Percentiles rank a stretch among this genome's conserved stretches.
These are phyloP conservation scores for Rhinocladiella similis DNA, from an alignment of 2,329 filamentous ascomycete species.

Conservation along the genomic window DNA sequence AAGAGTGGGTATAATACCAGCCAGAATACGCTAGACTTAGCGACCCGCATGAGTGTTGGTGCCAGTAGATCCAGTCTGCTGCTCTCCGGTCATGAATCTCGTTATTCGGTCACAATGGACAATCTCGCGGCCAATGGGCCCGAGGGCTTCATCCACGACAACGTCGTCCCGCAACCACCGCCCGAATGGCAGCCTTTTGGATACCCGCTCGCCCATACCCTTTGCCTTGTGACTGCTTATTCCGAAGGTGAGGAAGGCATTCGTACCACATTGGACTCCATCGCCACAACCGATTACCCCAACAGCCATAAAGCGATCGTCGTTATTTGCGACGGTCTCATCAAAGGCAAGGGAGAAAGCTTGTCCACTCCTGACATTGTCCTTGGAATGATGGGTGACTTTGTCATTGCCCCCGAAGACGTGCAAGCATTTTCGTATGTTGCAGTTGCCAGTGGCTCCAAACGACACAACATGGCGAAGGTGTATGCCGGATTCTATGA, in stretches of 20 bases:
- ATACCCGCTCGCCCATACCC: constrained; percentile 87
- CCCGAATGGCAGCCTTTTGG: constrained; percentile 97
- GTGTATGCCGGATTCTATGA: constrained; percentile 98
- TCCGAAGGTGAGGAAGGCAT: constrained; percentile 93
- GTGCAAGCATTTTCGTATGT: constrained; percentile 94
- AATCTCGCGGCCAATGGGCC: constrained; percentile 74
- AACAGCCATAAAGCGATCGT: constrained; percentile 98
- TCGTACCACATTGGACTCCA: constrained; percentile 89
- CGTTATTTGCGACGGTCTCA: constrained; percentile 94
- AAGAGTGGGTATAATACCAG: constrained; percentile 57
- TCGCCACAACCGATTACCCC: constrained; percentile 96
- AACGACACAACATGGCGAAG: constrained; percentile 99
- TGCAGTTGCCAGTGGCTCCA: constrained; percentile 90
- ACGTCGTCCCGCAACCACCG: constrained; percentile 92
- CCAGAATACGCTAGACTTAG: constrained; percentile 55
- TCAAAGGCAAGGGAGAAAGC: constrained; percentile 90
- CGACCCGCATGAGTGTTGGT: constrained; percentile 41
- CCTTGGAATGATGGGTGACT: constrained; percentile 92
- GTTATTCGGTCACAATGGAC: constrained; percentile 56
- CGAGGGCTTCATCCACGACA: constrained; percentile 92
- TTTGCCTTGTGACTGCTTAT: constrained; percentile 94
- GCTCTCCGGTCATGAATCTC: constrained; percentile 52
- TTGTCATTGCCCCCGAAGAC: constrained; percentile 74
- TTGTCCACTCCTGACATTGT: constrained; percentile 87
- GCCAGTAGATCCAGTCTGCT: constrained; percentile 61